Conservation (phyloP, 805 yeast genomes). For the Zygosaccharomyces bailii region DNA sequence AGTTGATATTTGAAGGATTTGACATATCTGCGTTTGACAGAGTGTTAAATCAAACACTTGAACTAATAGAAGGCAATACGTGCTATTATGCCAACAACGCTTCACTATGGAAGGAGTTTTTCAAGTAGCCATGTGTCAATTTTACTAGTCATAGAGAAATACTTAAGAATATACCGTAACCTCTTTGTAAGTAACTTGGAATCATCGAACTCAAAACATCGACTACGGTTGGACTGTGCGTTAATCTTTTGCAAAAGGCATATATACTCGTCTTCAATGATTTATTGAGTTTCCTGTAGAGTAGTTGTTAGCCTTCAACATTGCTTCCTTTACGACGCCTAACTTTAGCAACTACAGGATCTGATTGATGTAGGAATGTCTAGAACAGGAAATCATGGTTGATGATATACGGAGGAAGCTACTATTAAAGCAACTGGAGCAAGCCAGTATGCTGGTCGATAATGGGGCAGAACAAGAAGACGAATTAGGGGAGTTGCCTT, state of each 20-base stretch:
- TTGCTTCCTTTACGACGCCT: not conserved
- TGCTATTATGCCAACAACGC: constrained; percentile 8
- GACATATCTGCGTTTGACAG: constrained; percentile 20
- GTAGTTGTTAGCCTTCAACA: not conserved
- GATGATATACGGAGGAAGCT: constrained; percentile 23
- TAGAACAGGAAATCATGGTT: constrained; percentile 14
- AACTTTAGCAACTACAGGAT: not conserved
- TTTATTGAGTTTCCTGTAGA: not conserved
- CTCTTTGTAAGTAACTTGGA: no score
- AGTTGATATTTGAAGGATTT: constrained; percentile 36
- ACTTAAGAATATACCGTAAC: no score
- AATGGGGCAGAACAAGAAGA: constrained; percentile 12
- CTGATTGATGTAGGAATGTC: not conserved
- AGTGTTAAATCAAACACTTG: constrained; percentile 19
- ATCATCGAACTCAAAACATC: no score
- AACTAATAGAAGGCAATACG: constrained; percentile 18
- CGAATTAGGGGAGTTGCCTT: constrained; percentile 13
- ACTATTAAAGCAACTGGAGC: constrained; percentile 16
- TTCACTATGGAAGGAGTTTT: constrained; percentile 5
- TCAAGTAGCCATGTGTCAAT: no score
- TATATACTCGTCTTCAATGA: constrained; percentile 6
- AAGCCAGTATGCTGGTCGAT: constrained; percentile 8
- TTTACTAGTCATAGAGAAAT: no score
- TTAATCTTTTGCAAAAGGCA: no score
- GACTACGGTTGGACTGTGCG: no score